phyloP scores from a whole-genome alignment of 2,329 filamentous ascomycete species.

The Aureobasidium sp. region DNA sequence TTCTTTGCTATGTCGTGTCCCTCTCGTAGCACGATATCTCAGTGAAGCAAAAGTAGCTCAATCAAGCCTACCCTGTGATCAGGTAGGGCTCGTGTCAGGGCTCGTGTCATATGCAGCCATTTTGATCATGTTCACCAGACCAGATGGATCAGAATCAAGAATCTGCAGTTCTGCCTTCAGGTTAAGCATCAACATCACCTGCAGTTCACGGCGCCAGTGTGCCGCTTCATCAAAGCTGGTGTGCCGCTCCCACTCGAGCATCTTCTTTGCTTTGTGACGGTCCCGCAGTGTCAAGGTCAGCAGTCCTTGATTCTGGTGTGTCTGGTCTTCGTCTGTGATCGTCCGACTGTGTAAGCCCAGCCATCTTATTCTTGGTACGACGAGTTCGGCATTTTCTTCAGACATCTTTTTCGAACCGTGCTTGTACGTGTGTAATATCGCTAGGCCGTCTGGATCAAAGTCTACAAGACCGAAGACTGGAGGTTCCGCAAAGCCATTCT shows the following conservation, averaged over 20 bases:
- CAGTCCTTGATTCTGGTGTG: slow-evolving; percentile 32
- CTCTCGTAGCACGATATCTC: background rate
- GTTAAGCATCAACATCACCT: slow-evolving; percentile 65
- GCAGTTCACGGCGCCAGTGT: slow-evolving; percentile 48
- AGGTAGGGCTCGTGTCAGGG: background rate
- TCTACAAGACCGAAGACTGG: slow-evolving; percentile 61
- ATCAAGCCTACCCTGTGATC: background rate
- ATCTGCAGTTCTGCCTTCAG: slow-evolving; percentile 68
- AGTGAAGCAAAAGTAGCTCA: background rate
- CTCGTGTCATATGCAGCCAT: background rate
- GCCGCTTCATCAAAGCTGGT: slow-evolving; percentile 7
- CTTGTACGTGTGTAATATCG: slow-evolving; percentile 67
- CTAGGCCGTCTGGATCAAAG: slow-evolving; percentile 67
- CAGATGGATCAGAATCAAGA: slow-evolving; percentile 23
- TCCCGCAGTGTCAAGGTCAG: slow-evolving; percentile 49
- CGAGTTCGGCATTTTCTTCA: slow-evolving; percentile 48
- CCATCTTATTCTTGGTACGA: slow-evolving; percentile 51
- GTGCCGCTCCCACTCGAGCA: slow-evolving; percentile 34
- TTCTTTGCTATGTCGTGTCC: background rate
- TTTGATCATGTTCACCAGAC: slow-evolving; percentile 19
- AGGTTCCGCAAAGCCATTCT: slow-evolving; percentile 33
- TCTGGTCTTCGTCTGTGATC: slow-evolving; percentile 18
- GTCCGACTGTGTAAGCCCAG: slow-evolving; percentile 49
- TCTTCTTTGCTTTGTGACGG: slow-evolving; percentile 46
- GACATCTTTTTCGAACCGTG: slow-evolving; percentile 55